Base-by-base conservation (phyloP, 768 basidiomycete genomes). In the Suillus ampliporus region DNA sequence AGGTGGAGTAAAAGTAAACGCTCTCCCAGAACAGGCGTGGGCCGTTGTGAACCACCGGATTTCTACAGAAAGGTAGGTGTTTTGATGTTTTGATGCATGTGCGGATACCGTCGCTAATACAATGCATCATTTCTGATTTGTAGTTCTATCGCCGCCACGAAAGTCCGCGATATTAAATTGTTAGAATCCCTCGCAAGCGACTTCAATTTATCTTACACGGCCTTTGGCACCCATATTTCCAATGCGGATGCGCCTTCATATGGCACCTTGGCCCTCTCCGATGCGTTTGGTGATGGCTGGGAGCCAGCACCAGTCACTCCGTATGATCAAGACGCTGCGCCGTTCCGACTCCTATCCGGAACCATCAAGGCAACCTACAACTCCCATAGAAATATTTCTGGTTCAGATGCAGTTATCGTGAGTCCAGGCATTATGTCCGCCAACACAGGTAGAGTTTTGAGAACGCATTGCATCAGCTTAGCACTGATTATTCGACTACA, bases 11-110 rank as follows among this genome's bases (percentile, higher is more conserved):
- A 92, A 93, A 74, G 80, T 82, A 31, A 94, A 94, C 68, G 91
- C 92, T 31, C 82, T 95, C 26, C 93, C 93, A 1, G 92, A 94
- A 74, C 80, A 77, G 60, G 89, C 85, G 1, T 86, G 79, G 72
- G 89, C 87, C 1, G 73, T 92, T 26, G 82, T 92, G 34, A 91
- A 93, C 69, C 89, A 90, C 68, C 87, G 91, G 6, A 85, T 92
- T 57, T 81, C 87, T 5, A 83, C 84, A 8, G 79, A 82, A 54
- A 89, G 86, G 87, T 82, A 34, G 38, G 80, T 58, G 7, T 54
- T 43, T 35, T 9, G 14, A 15, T 48, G 14, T 54, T 43, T 35
- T 9, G 14, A 15, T 48, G 14, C 19, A 28, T 3, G 17, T 9
- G 14, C 31, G 6, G 41, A 13, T 37, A 34, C 17, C 8, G 8